phyloP scores from a whole-genome alignment of 768 basidiomycete genomes.

The Sutorius australiensis region DNA sequence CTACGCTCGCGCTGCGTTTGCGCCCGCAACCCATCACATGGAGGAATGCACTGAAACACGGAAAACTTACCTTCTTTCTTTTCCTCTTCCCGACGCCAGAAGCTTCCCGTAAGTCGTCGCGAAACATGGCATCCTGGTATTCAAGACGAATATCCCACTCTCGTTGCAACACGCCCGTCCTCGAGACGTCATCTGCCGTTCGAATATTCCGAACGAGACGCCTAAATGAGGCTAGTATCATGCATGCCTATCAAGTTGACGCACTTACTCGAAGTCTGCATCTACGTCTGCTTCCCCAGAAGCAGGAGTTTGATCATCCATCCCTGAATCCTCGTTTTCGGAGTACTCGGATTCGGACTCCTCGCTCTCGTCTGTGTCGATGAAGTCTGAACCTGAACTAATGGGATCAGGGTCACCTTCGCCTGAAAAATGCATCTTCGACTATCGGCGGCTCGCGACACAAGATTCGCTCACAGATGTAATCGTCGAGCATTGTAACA shows the following conservation, averaged over 20 bases:
- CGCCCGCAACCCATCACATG: not conserved
- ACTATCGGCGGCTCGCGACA: conserved; percentile 64
- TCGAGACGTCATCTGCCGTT: conserved; percentile 8
- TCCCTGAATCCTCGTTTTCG: not conserved
- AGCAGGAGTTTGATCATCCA: not conserved
- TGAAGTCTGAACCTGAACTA: conserved; percentile 5
- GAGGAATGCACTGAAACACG: not conserved
- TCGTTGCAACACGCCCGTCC: conserved; percentile 26
- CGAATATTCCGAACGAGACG: conserved; percentile 33
- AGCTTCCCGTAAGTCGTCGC: conserved; percentile 59
- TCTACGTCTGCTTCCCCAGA: not conserved
- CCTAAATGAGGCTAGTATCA: conserved; percentile 17
- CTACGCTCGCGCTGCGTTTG: conserved; percentile 1
- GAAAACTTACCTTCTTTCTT: conserved; percentile 40
- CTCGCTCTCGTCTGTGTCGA: conserved; percentile 1
- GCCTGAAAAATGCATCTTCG: conserved; percentile 25
- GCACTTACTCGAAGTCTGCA: conserved; percentile 19
- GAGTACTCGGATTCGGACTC: not conserved
- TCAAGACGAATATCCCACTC: conserved; percentile 28
- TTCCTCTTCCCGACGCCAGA: conserved; percentile 61
- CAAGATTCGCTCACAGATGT: conserved; percentile 21
- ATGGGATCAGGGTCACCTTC: conserved; percentile 2
- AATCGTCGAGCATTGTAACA: conserved; percentile 12
- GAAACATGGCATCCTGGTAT: conserved; percentile 64
- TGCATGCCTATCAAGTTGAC: conserved; percentile 30